These are phyloP conservation scores for Backusella tarrabulga DNA, from an alignment of 192 early-diverging fungal species.

Conservation along the genomic window DNA sequence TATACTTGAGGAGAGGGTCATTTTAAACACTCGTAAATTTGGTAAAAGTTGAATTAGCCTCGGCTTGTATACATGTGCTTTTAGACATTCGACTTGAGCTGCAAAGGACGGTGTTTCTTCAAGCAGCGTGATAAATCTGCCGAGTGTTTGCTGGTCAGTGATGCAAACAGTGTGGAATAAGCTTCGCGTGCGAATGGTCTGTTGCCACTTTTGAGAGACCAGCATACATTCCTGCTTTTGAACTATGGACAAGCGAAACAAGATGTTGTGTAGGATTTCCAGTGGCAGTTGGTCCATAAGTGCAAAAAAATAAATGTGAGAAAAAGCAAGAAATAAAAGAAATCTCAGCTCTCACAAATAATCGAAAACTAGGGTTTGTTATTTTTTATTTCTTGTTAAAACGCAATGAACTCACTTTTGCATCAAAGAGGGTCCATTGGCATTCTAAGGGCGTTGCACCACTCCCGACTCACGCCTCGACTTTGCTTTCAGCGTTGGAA, in stretches of 20 bases:
- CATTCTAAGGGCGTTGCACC: not conserved
- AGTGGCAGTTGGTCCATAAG: not conserved
- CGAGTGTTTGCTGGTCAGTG: not conserved
- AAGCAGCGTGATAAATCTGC: not conserved
- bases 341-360: not conserved
- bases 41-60: not conserved
- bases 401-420: not conserved
- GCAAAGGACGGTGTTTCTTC: not conserved
- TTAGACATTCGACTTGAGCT: not conserved
- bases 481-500: constrained; percentile 13
- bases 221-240: not conserved
- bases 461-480: no score
- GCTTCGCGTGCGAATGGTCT: not conserved
- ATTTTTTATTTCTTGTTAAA: not conserved
- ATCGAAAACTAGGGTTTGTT: not conserved
- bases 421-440: not conserved
- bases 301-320: not conserved
- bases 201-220: not conserved
- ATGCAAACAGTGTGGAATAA: not conserved
- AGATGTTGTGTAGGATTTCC: not conserved
- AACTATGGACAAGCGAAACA: not conserved
- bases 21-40: not conserved
- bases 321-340: not conserved
- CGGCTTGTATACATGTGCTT: not conserved
- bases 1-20: not conserved